Conservation (phyloP, 176 grass and related monocot genomes). For the Zoysia pacifica region DNA sequence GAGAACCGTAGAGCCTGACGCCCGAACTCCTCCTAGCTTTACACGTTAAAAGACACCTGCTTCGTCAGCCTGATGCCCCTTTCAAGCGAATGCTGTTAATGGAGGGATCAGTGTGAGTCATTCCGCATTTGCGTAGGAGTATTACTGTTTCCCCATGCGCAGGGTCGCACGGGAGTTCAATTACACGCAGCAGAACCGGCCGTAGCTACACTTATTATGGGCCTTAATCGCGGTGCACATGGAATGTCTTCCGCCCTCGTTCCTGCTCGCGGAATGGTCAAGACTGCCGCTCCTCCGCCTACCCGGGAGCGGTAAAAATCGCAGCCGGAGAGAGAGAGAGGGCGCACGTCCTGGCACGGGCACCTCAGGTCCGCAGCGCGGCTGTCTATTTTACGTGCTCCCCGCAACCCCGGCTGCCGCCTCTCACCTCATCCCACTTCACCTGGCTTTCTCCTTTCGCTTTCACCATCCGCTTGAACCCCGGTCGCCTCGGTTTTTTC, state of each 20-base stretch:
- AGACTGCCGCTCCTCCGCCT: neutral
- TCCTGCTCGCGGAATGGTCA: constrained; percentile 26
- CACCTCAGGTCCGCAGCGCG: neutral
- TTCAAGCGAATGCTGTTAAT: neutral
- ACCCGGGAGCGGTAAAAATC: neutral
- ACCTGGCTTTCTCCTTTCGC: constrained; percentile 56
- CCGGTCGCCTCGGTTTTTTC: neutral
- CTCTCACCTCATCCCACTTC: neutral
- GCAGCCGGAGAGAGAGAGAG: neutral
- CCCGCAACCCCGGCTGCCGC: neutral
- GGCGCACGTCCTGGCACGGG: neutral
- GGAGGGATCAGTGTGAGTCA: neutral
- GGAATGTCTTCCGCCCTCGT: constrained; percentile 43
- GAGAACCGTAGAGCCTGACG: too few relatives aligned
- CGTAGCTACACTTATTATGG: neutral
- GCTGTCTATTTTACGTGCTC: constrained; percentile 52
- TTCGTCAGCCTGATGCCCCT: neutral
- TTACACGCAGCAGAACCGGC: neutral
- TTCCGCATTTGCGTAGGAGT: neutral
- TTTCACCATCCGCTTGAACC: constrained; percentile 41
- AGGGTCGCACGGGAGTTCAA: neutral
- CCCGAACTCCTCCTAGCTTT: too few relatives aligned
- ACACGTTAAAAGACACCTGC: neutral
- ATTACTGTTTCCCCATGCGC: neutral
- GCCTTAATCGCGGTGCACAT: constrained; percentile 40